These are phyloP conservation scores for Backusella mclennaniae DNA, from an alignment of 192 early-diverging fungal species.

Conservation along the genomic window DNA sequence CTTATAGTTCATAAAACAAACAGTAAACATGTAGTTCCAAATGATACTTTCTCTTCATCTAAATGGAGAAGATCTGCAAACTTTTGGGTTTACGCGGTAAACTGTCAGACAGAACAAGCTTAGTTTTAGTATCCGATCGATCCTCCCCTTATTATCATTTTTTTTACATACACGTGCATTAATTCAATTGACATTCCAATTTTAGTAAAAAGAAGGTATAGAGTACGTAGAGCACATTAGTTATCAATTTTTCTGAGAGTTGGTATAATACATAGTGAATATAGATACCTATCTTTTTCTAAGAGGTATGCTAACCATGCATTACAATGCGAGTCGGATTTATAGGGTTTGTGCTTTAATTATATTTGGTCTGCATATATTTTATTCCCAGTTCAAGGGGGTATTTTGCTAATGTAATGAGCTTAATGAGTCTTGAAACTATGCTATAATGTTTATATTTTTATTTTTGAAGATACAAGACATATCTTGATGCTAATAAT, in stretches of 20 bases:
- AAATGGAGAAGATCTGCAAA: not conserved
- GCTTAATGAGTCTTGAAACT: not conserved
- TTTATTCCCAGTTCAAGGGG: not conserved
- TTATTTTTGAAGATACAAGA: not conserved
- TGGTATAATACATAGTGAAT: not conserved
- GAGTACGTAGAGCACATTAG: not conserved
- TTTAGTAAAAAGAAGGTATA: not conserved
- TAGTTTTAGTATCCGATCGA: not conserved
- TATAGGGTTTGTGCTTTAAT: not conserved
- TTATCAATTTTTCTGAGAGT: not conserved
- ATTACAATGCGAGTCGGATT: not conserved
- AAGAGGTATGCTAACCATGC: not conserved
- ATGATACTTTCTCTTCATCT: not conserved
- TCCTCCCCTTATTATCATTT: not conserved
- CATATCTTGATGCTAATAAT: not conserved
- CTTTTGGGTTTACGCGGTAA: not conserved
- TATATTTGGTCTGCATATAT: not conserved
- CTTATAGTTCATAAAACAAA: not conserved
- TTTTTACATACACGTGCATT: not conserved
- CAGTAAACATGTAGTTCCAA: not conserved
- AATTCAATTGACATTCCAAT: not conserved
- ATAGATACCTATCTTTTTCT: not conserved
- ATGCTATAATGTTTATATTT: not conserved
- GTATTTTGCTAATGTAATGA: not conserved
- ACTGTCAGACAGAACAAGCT: not conserved